Evolutionary conservation across 2,329 filamentous ascomycete genomes (phyloP), one percentile per base, ranked within the genome.

Genomic region (Emmonsia crescens): DNA sequence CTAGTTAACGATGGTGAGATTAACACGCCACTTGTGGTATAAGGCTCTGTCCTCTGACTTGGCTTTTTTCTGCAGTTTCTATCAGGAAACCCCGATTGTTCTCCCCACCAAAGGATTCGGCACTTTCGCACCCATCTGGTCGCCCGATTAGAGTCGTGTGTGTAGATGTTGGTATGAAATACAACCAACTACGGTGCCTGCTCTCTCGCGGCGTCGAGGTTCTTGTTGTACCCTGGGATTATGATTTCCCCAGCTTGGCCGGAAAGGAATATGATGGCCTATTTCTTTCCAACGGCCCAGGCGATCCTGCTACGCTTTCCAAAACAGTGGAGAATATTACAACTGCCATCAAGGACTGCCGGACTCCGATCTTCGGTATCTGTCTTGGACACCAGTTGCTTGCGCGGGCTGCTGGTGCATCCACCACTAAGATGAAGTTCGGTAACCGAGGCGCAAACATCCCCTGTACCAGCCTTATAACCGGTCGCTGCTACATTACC

Each of bases 401-500:
- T 59, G 91, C 93, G 60, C 85, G 91, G 68, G 91, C 93, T 62
- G 86, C 91, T 38, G 93, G 93, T 61, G 93, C 92, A 55, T 82
- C 82, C 55, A 97, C 94, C 0, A 77, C 83, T 71, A 99, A 99
- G 82, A 96, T 99, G 91, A 97, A 97, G 83, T 99, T 96, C 71
- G 94, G 94, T 79, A 99, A 99, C 80, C 90, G 94, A 71, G 94
- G 93, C 51, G 91, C 96, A 81, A 99, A 99, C 79, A 97, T 99
- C 71, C 94, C 94, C 52, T 96, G 92, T 81, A 97, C 93, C 12
- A 96, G 89, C 78, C 84, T 96, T 83, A 81, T 97, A 67, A 96
- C 93, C 52, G 94, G 94, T 69, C 91, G 91, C 78, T 99, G 94
- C 76, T 93, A 99, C 78, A 99, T 99, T 73, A 99, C 94, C 48